These are phyloP conservation scores for Edaphochlamys debaryana DNA, from an alignment of 139 green algal genomes.

Conservation along the genomic window DNA sequence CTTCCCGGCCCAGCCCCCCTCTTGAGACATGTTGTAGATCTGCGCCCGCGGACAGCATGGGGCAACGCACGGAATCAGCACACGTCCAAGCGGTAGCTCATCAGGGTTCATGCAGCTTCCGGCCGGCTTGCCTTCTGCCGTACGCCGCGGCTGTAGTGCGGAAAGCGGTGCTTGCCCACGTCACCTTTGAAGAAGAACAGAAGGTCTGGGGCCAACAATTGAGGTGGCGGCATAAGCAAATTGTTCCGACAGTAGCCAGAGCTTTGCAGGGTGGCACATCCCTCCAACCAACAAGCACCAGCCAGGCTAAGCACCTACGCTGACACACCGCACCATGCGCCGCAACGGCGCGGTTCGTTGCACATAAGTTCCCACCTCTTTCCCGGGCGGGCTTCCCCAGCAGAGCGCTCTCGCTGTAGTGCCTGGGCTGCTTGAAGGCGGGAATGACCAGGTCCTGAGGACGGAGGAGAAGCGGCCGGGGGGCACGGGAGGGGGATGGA, in stretches of 20 bases:
- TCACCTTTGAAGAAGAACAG: slow-evolving; percentile 43
- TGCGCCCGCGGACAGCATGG: background rate
- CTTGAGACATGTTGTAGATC: slow-evolving; percentile 17
- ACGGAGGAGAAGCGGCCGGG: no score
- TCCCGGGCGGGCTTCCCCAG: background rate
- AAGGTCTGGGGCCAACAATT: background rate
- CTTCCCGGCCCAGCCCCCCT: slow-evolving; percentile 3
- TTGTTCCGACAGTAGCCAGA: no score
- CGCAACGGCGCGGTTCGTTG: no score
- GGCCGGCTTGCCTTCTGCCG: slow-evolving; percentile 17
- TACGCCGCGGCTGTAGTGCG: slow-evolving; percentile 39
- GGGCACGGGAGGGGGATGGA: background rate
- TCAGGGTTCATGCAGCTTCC: no score
- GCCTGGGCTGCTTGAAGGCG: slow-evolving; percentile 45
- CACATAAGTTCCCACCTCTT: no score
- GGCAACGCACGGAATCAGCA: background rate
- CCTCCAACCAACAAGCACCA: no score
- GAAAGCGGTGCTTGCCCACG: slow-evolving; percentile 37
- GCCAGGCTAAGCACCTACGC: no score
- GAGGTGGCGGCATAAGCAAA: no score
- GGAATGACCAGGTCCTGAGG: slow-evolving; percentile 69
- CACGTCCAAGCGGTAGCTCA: background rate
- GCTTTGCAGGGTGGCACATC: no score
- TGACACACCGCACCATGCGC: no score
- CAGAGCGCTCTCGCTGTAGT: slow-evolving; percentile 43